Evolutionary conservation across 257 asterid species (phyloP).

Genomic region (Solanum etuberosum): DNA sequence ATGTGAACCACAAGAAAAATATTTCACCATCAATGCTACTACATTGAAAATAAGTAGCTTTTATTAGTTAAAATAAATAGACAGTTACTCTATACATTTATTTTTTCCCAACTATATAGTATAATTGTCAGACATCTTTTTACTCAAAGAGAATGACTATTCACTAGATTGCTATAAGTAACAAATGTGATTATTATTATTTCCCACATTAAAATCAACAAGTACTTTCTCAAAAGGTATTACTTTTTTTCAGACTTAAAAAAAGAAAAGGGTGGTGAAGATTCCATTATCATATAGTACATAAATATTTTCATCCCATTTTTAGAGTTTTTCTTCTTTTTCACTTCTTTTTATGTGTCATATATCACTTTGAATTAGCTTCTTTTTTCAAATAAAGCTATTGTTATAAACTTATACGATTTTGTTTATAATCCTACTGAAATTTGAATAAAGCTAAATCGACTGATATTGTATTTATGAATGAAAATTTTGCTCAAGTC

Average conservation of each 20-base stretch:
- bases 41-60: not conserved
- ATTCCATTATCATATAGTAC: slow-evolving; percentile 6
- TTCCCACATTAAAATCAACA: not conserved
- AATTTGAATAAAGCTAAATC: not conserved
- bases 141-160: not conserved
- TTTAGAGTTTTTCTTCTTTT: slow-evolving; percentile 5
- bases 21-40: not conserved
- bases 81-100: not conserved
- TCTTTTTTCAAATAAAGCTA: not conserved
- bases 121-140: not conserved
- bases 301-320: not conserved
- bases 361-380: slow-evolving; percentile 5
- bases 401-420: not conserved
- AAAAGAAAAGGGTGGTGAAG: not conserved
- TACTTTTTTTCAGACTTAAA: not conserved
- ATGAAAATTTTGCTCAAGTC: not conserved
- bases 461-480: not conserved
- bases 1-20: not conserved
- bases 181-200: not conserved
- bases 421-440: not conserved
- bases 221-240: not conserved
- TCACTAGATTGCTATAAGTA: not conserved
- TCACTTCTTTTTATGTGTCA: slow-evolving; percentile 20
- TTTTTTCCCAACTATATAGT: not conserved
- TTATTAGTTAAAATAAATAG: not conserved